phyloP scores from a whole-genome alignment of 768 basidiomycete genomes.

The Sistotremastrum suecicum region DNA sequence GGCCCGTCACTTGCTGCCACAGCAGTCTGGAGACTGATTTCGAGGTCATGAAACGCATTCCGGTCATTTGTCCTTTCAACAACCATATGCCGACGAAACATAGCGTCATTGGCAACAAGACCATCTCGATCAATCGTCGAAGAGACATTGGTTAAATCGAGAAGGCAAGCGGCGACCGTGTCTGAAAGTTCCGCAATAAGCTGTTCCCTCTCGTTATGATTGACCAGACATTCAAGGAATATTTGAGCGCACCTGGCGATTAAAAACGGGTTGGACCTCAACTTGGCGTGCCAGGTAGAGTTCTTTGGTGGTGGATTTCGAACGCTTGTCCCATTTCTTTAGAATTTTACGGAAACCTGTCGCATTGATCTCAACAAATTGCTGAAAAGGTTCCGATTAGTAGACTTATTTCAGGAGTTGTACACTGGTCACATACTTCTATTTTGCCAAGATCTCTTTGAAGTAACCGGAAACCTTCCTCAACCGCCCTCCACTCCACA shows the following conservation, averaged over 20 bases:
- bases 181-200: constrained; percentile 93
- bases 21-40: constrained; percentile 73
- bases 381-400: constrained; percentile 29
- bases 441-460: constrained; percentile 91
- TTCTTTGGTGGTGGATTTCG: constrained; percentile 91
- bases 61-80: constrained; percentile 45
- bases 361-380: constrained; percentile 96
- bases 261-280: constrained; percentile 97
- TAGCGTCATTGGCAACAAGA: constrained; percentile 51
- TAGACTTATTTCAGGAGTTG: constrained; percentile 6
- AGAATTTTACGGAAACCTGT: constrained; percentile 94
- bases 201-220: constrained; percentile 21
- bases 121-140: constrained; percentile 70
- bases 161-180: constrained; percentile 70
- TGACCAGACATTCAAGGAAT: background rate
- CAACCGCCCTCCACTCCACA: constrained; percentile 90
- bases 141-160: constrained; percentile 66
- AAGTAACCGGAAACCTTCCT: constrained; percentile 89
- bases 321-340: constrained; percentile 97
- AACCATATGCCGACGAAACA: constrained; percentile 58
- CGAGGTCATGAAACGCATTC: constrained; percentile 77
- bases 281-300: constrained; percentile 92
- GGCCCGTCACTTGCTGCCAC: constrained; percentile 45
- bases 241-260: constrained; percentile 58
- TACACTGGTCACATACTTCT: constrained; percentile 42